Percentiles rank a stretch among this genome's conserved stretches.
These are phyloP conservation scores for Prunus fruticosa DNA, from an alignment of 306 rosid species.

Conservation along the genomic window DNA sequence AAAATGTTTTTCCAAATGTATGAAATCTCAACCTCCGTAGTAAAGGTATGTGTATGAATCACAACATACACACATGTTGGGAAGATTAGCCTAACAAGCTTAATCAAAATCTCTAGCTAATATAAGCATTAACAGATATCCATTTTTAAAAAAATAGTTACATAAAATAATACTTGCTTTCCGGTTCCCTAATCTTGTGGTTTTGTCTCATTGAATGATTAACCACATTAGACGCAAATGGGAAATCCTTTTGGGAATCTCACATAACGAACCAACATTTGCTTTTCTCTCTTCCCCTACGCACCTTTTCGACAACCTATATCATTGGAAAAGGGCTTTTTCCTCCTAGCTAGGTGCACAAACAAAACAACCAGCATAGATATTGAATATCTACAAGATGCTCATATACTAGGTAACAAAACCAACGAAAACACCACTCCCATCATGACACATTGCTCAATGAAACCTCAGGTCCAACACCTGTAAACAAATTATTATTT, in stretches of 20 bases:
- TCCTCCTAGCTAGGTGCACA: background rate
- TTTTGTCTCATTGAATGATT: background rate
- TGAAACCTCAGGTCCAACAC: conserved; percentile 15
- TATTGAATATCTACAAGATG: background rate
- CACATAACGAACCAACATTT: conserved; percentile 7
- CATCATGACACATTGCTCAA: conserved; percentile 28
- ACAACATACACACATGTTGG: background rate
- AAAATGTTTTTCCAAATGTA: background rate
- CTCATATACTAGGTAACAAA: conserved; percentile 24
- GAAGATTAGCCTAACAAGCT: background rate
- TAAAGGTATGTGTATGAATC: background rate
- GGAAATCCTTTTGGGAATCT: conserved; percentile 16
- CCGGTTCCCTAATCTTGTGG: background rate
- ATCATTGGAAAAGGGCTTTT: conserved; percentile 11
- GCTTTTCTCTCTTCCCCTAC: background rate
- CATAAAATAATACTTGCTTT: background rate
- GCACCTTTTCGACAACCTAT: conserved; percentile 1
- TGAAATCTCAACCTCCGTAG: background rate
- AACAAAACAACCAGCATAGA: background rate
- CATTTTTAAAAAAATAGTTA: background rate
- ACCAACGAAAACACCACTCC: conserved; percentile 5
- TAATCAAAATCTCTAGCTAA: background rate
- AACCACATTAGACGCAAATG: background rate
- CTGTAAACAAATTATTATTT: background rate
- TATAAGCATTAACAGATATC: background rate